A percentile compares a stretch with the other conserved stretches of the same genome.
Conservation (phyloP, 1,284 basidiomycete species). For the Austroboletus novae-zelandiae region DNA sequence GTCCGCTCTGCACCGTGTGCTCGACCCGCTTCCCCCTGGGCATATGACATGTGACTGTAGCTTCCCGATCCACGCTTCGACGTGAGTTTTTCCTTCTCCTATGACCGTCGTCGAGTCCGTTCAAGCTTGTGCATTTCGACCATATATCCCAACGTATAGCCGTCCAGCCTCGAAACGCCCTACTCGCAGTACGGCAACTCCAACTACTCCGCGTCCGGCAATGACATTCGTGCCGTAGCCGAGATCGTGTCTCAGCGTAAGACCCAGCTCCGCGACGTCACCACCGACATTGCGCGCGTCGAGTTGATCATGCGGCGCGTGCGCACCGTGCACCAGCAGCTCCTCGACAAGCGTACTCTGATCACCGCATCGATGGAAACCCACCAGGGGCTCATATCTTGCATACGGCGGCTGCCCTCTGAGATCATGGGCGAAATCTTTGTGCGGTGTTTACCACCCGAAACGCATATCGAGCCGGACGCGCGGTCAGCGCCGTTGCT, state of each 20-base stretch:
- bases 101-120: not conserved
- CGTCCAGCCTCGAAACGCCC: slow-evolving; percentile 12
- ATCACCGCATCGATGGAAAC: slow-evolving; percentile 15
- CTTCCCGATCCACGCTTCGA: slow-evolving; percentile 15
- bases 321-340: slow-evolving; percentile 9
- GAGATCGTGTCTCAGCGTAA: slow-evolving; percentile 18
- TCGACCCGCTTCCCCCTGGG: too few relatives aligned
- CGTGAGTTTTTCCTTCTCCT: slow-evolving; percentile 6
- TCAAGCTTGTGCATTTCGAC: too few relatives aligned
- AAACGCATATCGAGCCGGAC: slow-evolving; percentile 21
- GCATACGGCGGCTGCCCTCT: slow-evolving; percentile 31
- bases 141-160: not conserved
- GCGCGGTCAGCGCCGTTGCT: slow-evolving; percentile 21
- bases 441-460: slow-evolving; percentile 30
- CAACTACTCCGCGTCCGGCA: slow-evolving; percentile 17
- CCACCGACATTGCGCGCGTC: slow-evolving; percentile 13
- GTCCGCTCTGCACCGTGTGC: not conserved
- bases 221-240: slow-evolving; percentile 14
- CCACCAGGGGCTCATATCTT: slow-evolving; percentile 27
- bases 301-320: slow-evolving; percentile 16
- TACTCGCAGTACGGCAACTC: slow-evolving; percentile 21
- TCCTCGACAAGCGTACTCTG: slow-evolving; percentile 17
- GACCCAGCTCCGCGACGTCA: slow-evolving; percentile 19
- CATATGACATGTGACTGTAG: not conserved
- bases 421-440: slow-evolving; percentile 40